These are phyloP conservation scores for Aspergillus chevalieri DNA, from an alignment of 2,329 filamentous ascomycete genomes.

Conservation along the genomic window DNA sequence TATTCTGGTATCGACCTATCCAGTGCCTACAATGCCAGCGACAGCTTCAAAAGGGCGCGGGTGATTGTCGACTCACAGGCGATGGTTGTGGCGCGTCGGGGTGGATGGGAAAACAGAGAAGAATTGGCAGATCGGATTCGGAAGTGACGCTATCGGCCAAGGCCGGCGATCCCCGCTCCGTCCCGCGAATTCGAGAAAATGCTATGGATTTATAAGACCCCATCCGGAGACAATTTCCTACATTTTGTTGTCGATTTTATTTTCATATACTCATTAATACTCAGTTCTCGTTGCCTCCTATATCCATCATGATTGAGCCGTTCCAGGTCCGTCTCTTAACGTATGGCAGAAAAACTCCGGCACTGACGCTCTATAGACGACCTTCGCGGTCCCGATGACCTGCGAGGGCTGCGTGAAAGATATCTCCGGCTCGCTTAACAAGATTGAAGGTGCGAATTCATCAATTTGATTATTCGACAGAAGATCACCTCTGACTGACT, in stretches of 20 bases:
- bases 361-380: constrained; percentile 55
- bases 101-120: not conserved
- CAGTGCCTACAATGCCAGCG: too few species aligned
- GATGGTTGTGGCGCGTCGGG: not conserved
- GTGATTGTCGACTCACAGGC: not conserved
- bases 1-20: not conserved
- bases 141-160: constrained; percentile 12
- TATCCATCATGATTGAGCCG: constrained; percentile 37
- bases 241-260: not conserved
- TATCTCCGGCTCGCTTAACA: constrained; percentile 71
- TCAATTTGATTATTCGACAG: not conserved
- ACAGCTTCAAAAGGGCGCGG: too few species aligned
- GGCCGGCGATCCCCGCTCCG: not conserved
- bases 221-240: too few species aligned
- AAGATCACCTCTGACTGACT: not conserved
- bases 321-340: constrained; percentile 36
- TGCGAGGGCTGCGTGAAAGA: constrained; percentile 85
- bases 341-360: not conserved
- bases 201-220: not conserved
- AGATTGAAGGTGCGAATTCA: constrained; percentile 54
- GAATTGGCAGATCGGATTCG: constrained; percentile 1
- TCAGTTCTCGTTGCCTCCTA: not conserved
- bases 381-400: constrained; percentile 90
- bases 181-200: not conserved
- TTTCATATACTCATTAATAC: constrained; percentile 1